Base-by-base conservation (phyloP, 148 eudicot genomes). In the Beta vulgaris region DNA sequence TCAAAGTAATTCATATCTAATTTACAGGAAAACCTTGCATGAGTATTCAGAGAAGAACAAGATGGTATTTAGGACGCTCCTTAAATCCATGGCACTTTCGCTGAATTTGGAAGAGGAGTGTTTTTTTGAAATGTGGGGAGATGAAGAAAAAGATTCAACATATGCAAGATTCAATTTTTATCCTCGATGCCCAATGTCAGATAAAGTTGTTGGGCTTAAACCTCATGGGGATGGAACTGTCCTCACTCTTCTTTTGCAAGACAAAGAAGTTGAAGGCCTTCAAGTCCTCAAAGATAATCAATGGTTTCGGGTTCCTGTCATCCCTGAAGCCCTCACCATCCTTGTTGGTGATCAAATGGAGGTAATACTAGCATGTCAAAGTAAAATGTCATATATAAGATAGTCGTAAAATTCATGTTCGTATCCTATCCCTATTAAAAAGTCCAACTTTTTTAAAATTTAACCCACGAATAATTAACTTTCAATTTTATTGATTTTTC, bases 161-260 rank as follows among this genome's bases (percentile, higher is more conserved):
- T 61, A 67, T 35, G 86, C 83, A 46, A 70, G 87, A 55, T 88
- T 86, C 46, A 86, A 84, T 68, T 86, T 73, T 61, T 88, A 88
- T 75, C 87, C 89, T 35, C 78, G 61, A 0, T 88, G 91, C 37
- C 73, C 73, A 3, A 78, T 55, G 57, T 77, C 87, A 2, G 76
- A 71, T 28, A 76, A 23, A 3, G 81, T 76, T 34, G 71, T 81
- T 0, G 88, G 86, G 1, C n/a, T 82, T 35, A 82, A 80, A 69
- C 80, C 88, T n/a, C 91, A 88, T 19, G 73, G 81, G 0, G 91
- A 86, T 78, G 88, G 83, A 29, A 65, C 87, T 3, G 81, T 74
- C 21, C 37, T 85, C 18, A 85, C 91, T 7, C 28, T 85, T 51
- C 83, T 88, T 2, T 49, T 88, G 37, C 91, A 85, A 51, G 88